These are phyloP conservation scores for Verticillium albo-atrum DNA, from an alignment of 2,329 filamentous ascomycete species.

Conservation along the genomic window DNA sequence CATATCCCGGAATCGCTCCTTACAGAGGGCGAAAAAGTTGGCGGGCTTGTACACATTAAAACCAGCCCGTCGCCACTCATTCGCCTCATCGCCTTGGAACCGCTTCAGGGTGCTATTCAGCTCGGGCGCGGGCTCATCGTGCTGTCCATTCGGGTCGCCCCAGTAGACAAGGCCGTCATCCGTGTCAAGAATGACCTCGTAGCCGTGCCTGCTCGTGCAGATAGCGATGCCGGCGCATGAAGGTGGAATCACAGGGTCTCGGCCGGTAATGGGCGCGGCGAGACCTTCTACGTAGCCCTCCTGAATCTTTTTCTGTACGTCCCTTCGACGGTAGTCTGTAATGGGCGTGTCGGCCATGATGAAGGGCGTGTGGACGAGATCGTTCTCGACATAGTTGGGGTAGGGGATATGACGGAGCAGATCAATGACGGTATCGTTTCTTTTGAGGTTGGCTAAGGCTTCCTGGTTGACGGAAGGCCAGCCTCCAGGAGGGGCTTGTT, in stretches of 20 bases:
- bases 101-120: conserved; percentile 1
- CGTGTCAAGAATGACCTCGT: conserved; percentile 11
- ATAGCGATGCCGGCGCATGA: conserved; percentile 10
- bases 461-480: conserved; percentile 11
- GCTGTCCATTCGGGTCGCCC: conserved; percentile 3
- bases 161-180: conserved; percentile 12
- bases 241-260: conserved; percentile 1
- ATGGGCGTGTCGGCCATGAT: conserved; percentile 3
- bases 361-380: not conserved
- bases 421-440: conserved; percentile 9
- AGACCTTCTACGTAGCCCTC: not conserved
- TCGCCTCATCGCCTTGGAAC: conserved; percentile 1
- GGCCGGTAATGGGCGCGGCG: not conserved
- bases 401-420: conserved; percentile 12
- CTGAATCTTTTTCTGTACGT: conserved; percentile 1
- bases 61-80: not conserved
- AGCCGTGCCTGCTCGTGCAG: conserved; percentile 1
- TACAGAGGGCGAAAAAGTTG: conserved; percentile 8
- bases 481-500: conserved; percentile 3
- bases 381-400: not conserved
- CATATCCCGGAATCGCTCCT: conserved; percentile 7
- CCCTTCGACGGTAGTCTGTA: conserved; percentile 2
- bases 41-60: conserved; percentile 9
- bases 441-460: conserved; percentile 5
- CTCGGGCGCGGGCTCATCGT: conserved; percentile 3